Evolutionary conservation across 371 early-diverging fungal genomes (phyloP), one percentile per base, ranked within the genome.

Genomic region (Mortierella sp.): DNA sequence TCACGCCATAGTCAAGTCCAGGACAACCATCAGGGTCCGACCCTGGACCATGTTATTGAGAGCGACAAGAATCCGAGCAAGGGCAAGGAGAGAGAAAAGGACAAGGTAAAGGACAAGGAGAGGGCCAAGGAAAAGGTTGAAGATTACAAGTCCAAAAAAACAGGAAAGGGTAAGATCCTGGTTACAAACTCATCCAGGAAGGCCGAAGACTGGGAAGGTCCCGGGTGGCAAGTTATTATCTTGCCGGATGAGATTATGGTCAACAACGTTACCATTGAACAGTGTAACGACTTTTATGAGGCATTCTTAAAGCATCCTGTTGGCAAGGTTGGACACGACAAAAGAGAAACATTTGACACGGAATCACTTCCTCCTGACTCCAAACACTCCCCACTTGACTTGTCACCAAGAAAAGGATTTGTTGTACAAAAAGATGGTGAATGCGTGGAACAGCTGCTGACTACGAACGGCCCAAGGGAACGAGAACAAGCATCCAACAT

Each of bases 191-290:
- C 83, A 5, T 87, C 87, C 14, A 74, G 62, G 37, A 29, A 28
- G 12, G 62, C 53, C 4, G 62, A 62, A 21, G n/a, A 23, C 26
- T 62, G 62, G 62, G 62, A 62, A 19, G 62, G 62, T 1, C 43
- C 29, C 1, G 62, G 62, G 18, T 62, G 62, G 62, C 62, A 87
- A 56, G 68, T 87, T 0, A 63, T 82, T 44, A 65, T 87, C 18
- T 48, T 85, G 28, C 87, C 87, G 3, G 87, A 87, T 26, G 84
- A 87, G 66, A 84, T 87, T 43, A 44, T 87, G 19, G 72, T 85
- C 14, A 64, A 83, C 52, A 81, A 87, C 64, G 87, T 87, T 25
- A 82, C 85, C 0, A 70, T 82, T 4, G 81, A 81, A 3, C 76
- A 82, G 62, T 84, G 84, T 12, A 74, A 68, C 29, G 61, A 66